Percentiles rank a stretch among this genome's conserved stretches.
phyloP scores from a whole-genome alignment of 495 filamentous ascomycete genomes.

The Podospora pseudoanserina region DNA sequence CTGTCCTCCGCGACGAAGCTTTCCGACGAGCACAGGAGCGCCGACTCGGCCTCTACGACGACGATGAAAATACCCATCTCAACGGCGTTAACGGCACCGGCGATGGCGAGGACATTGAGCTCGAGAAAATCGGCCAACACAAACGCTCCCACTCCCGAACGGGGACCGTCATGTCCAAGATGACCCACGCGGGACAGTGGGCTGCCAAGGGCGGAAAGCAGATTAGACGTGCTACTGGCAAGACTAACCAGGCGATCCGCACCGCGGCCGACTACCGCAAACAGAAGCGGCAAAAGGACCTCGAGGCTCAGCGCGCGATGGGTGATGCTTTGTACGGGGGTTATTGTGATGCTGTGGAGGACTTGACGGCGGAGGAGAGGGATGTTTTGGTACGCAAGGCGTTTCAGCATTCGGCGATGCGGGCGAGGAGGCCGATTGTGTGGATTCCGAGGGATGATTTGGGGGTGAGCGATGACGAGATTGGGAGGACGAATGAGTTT shows the following conservation, averaged over 20 bases:
- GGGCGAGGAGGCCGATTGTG: conserved; percentile 79
- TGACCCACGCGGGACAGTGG: conserved; percentile 47
- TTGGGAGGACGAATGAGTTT: conserved; percentile 69
- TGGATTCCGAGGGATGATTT: conserved; percentile 95
- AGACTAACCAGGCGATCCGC: conserved; percentile 36
- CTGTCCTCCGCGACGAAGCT: conserved; percentile 80
- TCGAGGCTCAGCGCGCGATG: conserved; percentile 67
- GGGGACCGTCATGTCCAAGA: conserved; percentile 32
- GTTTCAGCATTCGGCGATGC: conserved; percentile 85
- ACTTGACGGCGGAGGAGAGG: conserved; percentile 86
- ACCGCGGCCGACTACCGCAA: conserved; percentile 40
- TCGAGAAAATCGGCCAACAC: conserved; percentile 40
- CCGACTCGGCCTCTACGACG: conserved; percentile 51
- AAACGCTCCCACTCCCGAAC: conserved; percentile 23
- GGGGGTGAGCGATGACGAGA: conserved; percentile 88
- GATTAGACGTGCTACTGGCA: conserved; percentile 41
- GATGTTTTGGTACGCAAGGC: conserved; percentile 82
- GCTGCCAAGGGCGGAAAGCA: conserved; percentile 42
- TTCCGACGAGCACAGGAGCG: conserved; percentile 75
- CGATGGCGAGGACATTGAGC: conserved; percentile 54
- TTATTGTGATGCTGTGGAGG: conserved; percentile 88
- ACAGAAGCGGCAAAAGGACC: conserved; percentile 42
- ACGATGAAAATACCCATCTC: conserved; percentile 36
- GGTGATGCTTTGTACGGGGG: conserved; percentile 81
- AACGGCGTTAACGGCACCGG: conserved; percentile 5